These are phyloP conservation scores for Fraxinus greggii DNA, from an alignment of 305 asterid genomes.

Conservation along the genomic window DNA sequence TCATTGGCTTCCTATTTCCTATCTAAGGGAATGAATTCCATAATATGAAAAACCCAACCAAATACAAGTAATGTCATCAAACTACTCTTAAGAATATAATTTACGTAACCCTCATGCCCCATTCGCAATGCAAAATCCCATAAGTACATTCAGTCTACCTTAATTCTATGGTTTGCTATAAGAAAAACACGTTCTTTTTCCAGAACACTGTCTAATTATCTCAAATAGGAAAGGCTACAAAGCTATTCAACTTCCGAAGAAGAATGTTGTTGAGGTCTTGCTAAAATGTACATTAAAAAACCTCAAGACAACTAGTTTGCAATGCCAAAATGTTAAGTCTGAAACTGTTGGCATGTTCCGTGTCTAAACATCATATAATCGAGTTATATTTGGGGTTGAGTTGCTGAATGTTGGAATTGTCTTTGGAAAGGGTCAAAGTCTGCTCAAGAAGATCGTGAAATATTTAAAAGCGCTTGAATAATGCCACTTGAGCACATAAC, in stretches of 20 bases:
- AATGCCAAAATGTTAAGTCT: slow-evolving; percentile 38
- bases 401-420: no score
- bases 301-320: slow-evolving; percentile 55
- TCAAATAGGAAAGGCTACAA: slow-evolving; percentile 89
- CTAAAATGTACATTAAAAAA: slow-evolving; percentile 60
- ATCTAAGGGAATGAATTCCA: slow-evolving; percentile 84
- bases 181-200: slow-evolving; percentile 59
- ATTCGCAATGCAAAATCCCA: slow-evolving; percentile 86
- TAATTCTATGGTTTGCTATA: slow-evolving; percentile 82
- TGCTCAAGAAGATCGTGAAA: no score
- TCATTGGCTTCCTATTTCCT: slow-evolving; percentile 87
- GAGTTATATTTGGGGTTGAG: no score
- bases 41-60: slow-evolving; percentile 84
- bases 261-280: slow-evolving; percentile 55
- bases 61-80: slow-evolving; percentile 82
- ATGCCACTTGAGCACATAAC: no score
- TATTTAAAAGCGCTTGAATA: no score
- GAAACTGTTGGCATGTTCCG: no score
- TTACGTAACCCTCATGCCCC: slow-evolving; percentile 60
- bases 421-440: no score
- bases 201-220: slow-evolving; percentile 62
- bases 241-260: slow-evolving; percentile 80
- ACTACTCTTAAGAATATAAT: slow-evolving; percentile 81
- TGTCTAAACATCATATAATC: no score
- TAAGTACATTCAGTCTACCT: slow-evolving; percentile 95